Percentiles rank a stretch among this genome's conserved stretches.
phyloP scores from a whole-genome alignment of 1,284 basidiomycete genomes.

The Malassezia pachydermatis region DNA sequence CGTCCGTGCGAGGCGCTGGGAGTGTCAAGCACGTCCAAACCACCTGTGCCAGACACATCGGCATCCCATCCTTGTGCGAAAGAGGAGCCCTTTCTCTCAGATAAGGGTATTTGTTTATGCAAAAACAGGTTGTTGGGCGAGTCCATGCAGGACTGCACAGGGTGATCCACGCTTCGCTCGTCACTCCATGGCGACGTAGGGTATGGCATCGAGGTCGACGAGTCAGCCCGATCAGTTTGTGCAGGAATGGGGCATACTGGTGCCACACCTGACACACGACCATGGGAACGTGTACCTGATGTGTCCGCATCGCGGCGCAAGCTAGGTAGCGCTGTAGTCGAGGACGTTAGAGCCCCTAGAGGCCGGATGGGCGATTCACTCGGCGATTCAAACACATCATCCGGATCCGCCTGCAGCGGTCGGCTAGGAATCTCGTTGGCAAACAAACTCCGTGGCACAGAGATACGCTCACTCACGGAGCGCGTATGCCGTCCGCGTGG shows the following conservation, averaged over 20 bases:
- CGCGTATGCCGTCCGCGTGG: conserved; percentile 11
- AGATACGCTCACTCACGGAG: conserved; percentile 12
- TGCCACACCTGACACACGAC: background rate
- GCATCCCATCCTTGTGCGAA: background rate
- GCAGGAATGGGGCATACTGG: background rate
- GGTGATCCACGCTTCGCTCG: background rate
- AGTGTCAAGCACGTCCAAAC: background rate
- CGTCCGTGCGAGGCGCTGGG: background rate
- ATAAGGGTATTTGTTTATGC: no score
- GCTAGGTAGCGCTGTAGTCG: background rate
- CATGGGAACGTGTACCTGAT: background rate
- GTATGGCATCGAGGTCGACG: background rate
- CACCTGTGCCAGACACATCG: background rate
- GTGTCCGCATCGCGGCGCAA: background rate
- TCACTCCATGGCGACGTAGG: conserved; percentile 3
- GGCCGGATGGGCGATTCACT: conserved; percentile 9
- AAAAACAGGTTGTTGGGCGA: conserved; percentile 16
- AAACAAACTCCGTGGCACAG: background rate
- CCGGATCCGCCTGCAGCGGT: background rate
- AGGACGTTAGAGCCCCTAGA: background rate
- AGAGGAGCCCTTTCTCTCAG: no score
- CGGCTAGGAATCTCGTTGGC: background rate
- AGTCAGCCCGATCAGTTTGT: background rate
- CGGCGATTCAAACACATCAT: conserved; percentile 16
- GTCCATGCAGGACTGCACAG: conserved; percentile 8